phyloP scores from a whole-genome alignment of 2,329 filamentous ascomycete species.

The Colletotrichum sp. region DNA sequence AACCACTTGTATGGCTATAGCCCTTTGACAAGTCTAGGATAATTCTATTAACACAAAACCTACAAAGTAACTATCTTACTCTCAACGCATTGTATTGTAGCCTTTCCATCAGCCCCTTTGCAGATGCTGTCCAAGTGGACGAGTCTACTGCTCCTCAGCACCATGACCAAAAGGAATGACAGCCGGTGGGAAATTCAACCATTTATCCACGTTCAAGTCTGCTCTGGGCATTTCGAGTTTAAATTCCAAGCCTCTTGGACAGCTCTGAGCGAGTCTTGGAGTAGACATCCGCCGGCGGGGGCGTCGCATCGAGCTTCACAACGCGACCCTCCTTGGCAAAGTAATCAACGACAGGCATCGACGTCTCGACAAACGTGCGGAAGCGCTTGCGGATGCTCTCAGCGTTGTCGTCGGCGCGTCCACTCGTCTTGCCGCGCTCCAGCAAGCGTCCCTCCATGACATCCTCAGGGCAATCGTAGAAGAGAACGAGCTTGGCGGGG shows the following conservation, averaged over 20 bases:
- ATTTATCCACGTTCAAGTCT: not conserved
- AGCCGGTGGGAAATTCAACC: not conserved
- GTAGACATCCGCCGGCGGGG: slow-evolving; percentile 67
- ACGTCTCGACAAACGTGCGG: slow-evolving; percentile 90
- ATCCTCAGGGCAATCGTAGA: slow-evolving; percentile 91
- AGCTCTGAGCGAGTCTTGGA: slow-evolving; percentile 57
- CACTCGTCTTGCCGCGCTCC: slow-evolving; percentile 91
- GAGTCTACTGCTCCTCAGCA: not conserved
- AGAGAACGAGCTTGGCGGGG: slow-evolving; percentile 83
- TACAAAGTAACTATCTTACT: not conserved
- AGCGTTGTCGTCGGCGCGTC: slow-evolving; percentile 89
- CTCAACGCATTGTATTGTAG: not conserved
- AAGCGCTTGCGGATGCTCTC: slow-evolving; percentile 98
- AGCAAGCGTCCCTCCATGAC: slow-evolving; percentile 86
- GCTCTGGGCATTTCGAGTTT: not conserved
- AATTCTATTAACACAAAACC: not conserved
- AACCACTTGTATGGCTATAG: not conserved
- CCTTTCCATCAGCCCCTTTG: not conserved
- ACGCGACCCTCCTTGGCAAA: slow-evolving; percentile 80
- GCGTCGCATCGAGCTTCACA: slow-evolving; percentile 78
- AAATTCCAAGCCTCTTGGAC: slow-evolving; percentile 48
- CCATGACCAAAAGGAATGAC: not conserved
- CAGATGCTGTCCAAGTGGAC: not conserved
- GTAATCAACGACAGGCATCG: slow-evolving; percentile 94
- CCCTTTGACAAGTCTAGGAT: not conserved